Base-by-base conservation (phyloP, 2,329 filamentous ascomycete genomes). In the Myriosclerotinia scirpicola region DNA sequence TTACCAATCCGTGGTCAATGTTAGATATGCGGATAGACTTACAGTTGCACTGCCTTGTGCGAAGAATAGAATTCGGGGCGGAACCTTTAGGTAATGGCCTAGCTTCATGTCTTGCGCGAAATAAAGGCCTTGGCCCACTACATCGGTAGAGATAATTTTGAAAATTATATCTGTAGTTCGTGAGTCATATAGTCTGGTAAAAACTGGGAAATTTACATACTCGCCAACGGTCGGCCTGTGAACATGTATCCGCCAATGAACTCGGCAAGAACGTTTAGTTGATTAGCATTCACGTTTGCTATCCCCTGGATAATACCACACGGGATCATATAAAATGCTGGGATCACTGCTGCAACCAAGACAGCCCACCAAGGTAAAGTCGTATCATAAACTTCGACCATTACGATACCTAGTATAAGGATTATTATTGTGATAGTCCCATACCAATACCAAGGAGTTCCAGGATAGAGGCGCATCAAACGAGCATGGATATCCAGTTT, bases 111-210 rank as follows among this genome's bases (percentile, higher is more conserved):
- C 82, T 20, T 79, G 77, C 0, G 81, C 77, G 70, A 82, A 83
- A 14, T 76, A 77, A n/a, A 83, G 77, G 3, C 79, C 81, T 69
- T 83, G 81, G 67, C 76, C 79, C 60, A 79, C 78, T 56, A 80
- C 79, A 67, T 80, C 79, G 2, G 76, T 78, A 4, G 78, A 79
- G 5, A 81, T 71, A 69, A 87, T 89, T 77, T 91, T 91, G 80
- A 91, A 91, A 79, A 91, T 84, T 87, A 92, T 92, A 83, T 90
- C 88, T 63, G 87, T 87, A 69, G 17, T 91, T 81, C 88, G 88
- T 6, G 82, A 83, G 36, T 88, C 12, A 26, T 3, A 44, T 12
- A 5, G 40, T 20, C 15, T 53, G 11, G 15, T 22, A 61, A 0
- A 8, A 46, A 53, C 14, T 20, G 17, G 88, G 30, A 42, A 38